Evolutionary conservation across 495 filamentous ascomycete species (phyloP).

Genomic region (Sordaria brevicollis): DNA sequence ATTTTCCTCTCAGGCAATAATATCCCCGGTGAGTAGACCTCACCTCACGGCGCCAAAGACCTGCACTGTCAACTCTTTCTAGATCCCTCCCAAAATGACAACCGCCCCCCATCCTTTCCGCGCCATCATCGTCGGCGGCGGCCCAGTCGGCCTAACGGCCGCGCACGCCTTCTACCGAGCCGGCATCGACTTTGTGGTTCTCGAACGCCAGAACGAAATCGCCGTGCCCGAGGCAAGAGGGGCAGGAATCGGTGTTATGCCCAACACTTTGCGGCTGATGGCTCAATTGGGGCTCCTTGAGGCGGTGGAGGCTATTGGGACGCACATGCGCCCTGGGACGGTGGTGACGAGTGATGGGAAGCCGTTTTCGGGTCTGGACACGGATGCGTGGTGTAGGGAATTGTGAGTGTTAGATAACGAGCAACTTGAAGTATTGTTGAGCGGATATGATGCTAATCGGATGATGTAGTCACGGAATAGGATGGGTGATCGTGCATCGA

Average conservation of each 20-base stretch:
- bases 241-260: constrained; percentile 28
- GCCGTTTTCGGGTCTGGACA: background rate
- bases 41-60: no score
- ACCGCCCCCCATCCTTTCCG: background rate
- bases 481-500: constrained; percentile 16
- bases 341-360: background rate
- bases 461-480: background rate
- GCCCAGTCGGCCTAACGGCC: constrained; percentile 38
- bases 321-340: constrained; percentile 11
- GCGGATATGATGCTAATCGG: background rate
- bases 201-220: constrained; percentile 31
- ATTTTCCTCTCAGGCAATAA: no score
- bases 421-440: background rate
- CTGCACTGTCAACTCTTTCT: no score
- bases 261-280: constrained; percentile 25
- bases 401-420: background rate
- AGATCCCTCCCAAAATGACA: no score
- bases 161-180: constrained; percentile 34
- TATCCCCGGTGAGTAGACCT: no score
- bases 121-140: constrained; percentile 41
- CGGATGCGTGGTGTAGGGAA: background rate
- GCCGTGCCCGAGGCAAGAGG: constrained; percentile 26
- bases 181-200: constrained; percentile 39
- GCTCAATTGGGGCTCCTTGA: constrained; percentile 39
- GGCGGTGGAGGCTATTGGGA: constrained; percentile 13